A percentile compares a stretch with the other conserved stretches of the same genome.
These are phyloP conservation scores for Cicer pinnatifidum DNA, from an alignment of 306 rosid genomes.

Conservation along the genomic window DNA sequence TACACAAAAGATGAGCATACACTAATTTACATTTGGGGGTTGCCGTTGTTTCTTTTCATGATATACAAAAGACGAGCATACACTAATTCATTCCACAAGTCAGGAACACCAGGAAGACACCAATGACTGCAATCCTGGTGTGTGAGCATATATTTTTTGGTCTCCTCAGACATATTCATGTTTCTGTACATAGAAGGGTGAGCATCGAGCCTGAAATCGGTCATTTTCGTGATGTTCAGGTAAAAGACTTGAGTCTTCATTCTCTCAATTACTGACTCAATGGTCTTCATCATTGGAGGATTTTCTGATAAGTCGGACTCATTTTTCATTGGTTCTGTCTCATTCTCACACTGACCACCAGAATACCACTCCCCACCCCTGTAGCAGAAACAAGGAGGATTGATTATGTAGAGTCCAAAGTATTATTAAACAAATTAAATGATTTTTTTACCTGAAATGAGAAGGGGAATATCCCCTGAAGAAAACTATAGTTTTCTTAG, in stretches of 20 bases:
- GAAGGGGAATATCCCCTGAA: conserved; percentile 89
- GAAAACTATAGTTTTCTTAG: conserved; percentile 69
- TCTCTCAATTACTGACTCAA: conserved; percentile 67
- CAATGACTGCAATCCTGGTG: conserved; percentile 97
- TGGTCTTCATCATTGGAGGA: conserved; percentile 65
- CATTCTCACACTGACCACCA: conserved; percentile 80
- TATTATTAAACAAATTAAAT: conserved; percentile 11
- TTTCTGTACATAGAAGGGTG: conserved; percentile 85
- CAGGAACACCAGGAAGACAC: conserved; percentile 99
- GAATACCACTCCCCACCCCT: conserved; percentile 96
- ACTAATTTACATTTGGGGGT: conserved; percentile 49
- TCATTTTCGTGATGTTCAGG: conserved; percentile 81
- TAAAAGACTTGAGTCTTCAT: conserved; percentile 81
- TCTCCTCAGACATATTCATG: conserved; percentile 53
- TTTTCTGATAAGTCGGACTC: conserved; percentile 58
- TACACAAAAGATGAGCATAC: conserved; percentile 63
- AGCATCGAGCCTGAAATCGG: conserved; percentile 82
- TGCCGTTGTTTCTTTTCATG: conserved; percentile 31
- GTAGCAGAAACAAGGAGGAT: conserved; percentile 24
- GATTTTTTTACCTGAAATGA: conserved; percentile 78
- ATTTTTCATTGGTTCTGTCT: conserved; percentile 59
- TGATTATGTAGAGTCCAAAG: conserved; percentile 9
- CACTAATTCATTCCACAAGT: conserved; percentile 86
- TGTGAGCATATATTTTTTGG: conserved; percentile 49
- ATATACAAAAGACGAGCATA: conserved; percentile 60